These are phyloP conservation scores for Nicotiana knightiana DNA, from an alignment of 257 asterid genomes.

Conservation along the genomic window DNA sequence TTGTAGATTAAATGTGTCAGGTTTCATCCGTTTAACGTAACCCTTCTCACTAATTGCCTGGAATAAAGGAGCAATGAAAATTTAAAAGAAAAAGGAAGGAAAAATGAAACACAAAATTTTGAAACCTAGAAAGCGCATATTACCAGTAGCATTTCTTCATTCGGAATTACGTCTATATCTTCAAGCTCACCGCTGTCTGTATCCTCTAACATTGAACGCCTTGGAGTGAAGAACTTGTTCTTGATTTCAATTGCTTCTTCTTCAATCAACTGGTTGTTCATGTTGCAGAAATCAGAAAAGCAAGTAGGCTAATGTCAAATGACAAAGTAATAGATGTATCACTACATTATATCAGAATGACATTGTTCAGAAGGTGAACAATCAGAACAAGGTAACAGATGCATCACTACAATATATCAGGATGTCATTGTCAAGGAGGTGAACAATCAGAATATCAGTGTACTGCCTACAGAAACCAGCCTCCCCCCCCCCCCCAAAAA, in stretches of 20 bases:
- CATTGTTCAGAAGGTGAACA: not conserved
- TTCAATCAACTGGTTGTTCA: constrained; percentile 56
- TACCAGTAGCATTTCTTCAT: constrained; percentile 95
- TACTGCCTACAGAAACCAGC: not conserved
- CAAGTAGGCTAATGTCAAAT: not conserved
- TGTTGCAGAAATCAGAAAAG: not conserved
- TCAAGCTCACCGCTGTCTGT: constrained; percentile 72
- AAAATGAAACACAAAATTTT: not conserved
- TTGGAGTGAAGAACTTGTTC: constrained; percentile 71
- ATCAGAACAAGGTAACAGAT: not conserved
- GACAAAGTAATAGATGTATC: not conserved
- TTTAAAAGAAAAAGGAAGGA: not conserved
- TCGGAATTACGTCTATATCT: constrained; percentile 88
- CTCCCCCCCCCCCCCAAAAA: not conserved
- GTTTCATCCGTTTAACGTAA: constrained; percentile 90
- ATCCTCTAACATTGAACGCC: constrained; percentile 91
- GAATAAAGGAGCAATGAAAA: constrained; percentile 8
- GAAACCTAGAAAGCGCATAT: constrained; percentile 6
- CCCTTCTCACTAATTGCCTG: constrained; percentile 99
- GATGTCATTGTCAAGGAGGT: not conserved
- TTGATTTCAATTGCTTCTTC: constrained; percentile 85
- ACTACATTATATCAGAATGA: not conserved
- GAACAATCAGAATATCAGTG: not conserved
- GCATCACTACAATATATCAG: too few species aligned
- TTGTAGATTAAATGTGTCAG: constrained; percentile 90